Conservation (phyloP, 2,329 filamentous ascomycete genomes). For the Fusarium algeriense region DNA sequence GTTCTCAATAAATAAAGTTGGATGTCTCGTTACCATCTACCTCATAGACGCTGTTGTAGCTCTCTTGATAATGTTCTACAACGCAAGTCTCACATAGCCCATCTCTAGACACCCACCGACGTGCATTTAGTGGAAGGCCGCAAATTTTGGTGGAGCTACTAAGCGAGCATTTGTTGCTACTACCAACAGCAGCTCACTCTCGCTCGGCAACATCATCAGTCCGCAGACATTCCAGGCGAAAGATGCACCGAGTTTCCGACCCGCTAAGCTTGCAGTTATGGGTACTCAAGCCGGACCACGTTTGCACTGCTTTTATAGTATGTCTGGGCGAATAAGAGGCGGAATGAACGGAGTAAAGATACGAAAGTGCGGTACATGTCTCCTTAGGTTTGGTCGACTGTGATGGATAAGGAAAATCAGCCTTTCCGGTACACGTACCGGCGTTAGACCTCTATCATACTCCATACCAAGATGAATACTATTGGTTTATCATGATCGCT, state of each 20-base stretch:
- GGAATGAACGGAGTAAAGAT: slow-evolving; percentile 47
- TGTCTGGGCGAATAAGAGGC: slow-evolving; percentile 60
- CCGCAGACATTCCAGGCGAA: slow-evolving; percentile 66
- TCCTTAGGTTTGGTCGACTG: slow-evolving; percentile 59
- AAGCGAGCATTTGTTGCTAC: slow-evolving; percentile 65
- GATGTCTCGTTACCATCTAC: slow-evolving; percentile 63
- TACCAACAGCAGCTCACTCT: slow-evolving; percentile 63
- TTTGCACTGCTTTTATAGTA: slow-evolving; percentile 64
- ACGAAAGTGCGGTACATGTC: slow-evolving; percentile 57
- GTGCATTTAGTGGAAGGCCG: slow-evolving; percentile 57
- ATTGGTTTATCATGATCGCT: rapidly evolving
- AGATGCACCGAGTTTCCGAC: slow-evolving; percentile 65
- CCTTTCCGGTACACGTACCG: slow-evolving; percentile 66
- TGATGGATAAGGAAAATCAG: slow-evolving; percentile 70
- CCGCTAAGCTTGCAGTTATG: slow-evolving; percentile 61
- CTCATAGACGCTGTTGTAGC: slow-evolving; percentile 64
- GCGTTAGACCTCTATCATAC: neutral
- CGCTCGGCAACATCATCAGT: slow-evolving; percentile 67
- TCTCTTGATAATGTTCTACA: slow-evolving; percentile 60
- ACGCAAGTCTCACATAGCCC: slow-evolving; percentile 46
- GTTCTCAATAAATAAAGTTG: slow-evolving; percentile 56
- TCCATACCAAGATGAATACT: too few species aligned
- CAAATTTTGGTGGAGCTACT: slow-evolving; percentile 65
- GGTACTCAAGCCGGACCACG: slow-evolving; percentile 46
- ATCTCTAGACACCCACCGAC: rapidly evolving